Evolutionary conservation across 192 early-diverging fungal genomes (phyloP).

Genomic region (Coemansia sp.): DNA sequence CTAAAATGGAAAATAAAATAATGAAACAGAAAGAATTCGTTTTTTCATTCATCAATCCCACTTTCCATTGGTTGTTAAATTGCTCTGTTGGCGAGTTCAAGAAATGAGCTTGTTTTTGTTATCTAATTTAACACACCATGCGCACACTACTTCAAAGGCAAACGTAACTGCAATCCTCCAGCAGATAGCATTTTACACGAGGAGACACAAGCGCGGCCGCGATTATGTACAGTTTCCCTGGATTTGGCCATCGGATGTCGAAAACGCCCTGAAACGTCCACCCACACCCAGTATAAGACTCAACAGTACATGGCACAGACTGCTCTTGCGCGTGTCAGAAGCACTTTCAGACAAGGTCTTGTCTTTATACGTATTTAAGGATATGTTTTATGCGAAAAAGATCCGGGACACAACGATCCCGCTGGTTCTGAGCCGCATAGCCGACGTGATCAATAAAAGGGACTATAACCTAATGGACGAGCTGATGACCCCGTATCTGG

Average conservation of each 20-base stretch:
- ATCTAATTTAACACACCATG: not conserved
- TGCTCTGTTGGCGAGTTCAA: not conserved
- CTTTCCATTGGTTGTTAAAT: not conserved
- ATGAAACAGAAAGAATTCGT: not conserved
- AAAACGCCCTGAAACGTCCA: not conserved
- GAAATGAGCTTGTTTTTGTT: not conserved
- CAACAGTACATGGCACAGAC: not conserved
- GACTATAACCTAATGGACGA: constrained; percentile 19
- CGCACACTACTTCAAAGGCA: not conserved
- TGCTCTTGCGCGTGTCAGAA: too few species aligned
- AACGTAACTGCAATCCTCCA: not conserved
- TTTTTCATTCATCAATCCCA: too few species aligned
- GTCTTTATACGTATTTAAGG: not conserved
- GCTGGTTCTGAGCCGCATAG: constrained; percentile 6
- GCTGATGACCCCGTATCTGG: constrained; percentile 14
- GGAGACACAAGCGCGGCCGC: constrained; percentile 9
- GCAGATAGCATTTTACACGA: constrained; percentile 1
- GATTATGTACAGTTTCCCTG: constrained; percentile 25
- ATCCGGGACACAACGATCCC: constrained; percentile 16
- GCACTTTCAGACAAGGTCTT: not conserved
- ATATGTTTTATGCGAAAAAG: not conserved
- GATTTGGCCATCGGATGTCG: constrained; percentile 28
- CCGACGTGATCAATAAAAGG: constrained; percentile 17
- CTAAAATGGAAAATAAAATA: not conserved
- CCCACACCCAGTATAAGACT: not conserved